These are phyloP conservation scores for Scleromitrula shiraiana DNA, from an alignment of 2,329 filamentous ascomycete species.

Conservation along the genomic window DNA sequence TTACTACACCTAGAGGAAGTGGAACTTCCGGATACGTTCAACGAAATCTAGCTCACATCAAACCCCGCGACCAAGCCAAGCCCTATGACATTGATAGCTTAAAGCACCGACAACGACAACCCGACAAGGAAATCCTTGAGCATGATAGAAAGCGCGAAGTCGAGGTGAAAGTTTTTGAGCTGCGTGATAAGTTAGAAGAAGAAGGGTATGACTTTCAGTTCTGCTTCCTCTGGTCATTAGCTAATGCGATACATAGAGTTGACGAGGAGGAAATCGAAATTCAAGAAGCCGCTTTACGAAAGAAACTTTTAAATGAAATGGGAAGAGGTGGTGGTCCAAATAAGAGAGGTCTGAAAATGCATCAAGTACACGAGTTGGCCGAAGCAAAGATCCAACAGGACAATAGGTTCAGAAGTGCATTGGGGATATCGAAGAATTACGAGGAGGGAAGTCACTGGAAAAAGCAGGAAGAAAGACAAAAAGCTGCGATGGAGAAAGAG, in stretches of 20 bases:
- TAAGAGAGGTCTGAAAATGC: slow-evolving; percentile 64
- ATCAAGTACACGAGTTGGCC: slow-evolving; percentile 93
- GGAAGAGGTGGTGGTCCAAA: slow-evolving; percentile 33
- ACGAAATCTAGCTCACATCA: slow-evolving; percentile 84
- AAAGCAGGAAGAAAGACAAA: slow-evolving; percentile 51
- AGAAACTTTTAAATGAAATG: slow-evolving; percentile 45
- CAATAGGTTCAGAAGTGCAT: slow-evolving; percentile 74
- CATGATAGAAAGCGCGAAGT: slow-evolving; percentile 88
- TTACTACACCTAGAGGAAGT: slow-evolving; percentile 86
- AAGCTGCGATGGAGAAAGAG: slow-evolving; percentile 7
- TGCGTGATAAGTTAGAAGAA: slow-evolving; percentile 87
- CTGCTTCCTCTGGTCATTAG: not conserved
- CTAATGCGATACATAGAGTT: slow-evolving; percentile 40
- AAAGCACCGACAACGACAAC: slow-evolving; percentile 71
- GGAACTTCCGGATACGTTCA: slow-evolving; percentile 97
- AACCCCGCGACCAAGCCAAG: slow-evolving; percentile 59
- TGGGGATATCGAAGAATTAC: slow-evolving; percentile 81
- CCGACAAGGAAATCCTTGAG: slow-evolving; percentile 86
- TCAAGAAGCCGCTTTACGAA: slow-evolving; percentile 57
- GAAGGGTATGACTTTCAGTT: slow-evolving; percentile 56
- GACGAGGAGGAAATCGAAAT: slow-evolving; percentile 89
- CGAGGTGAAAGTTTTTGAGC: slow-evolving; percentile 87
- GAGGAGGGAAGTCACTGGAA: slow-evolving; percentile 82
- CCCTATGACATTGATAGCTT: slow-evolving; percentile 69
- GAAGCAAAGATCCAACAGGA: slow-evolving; percentile 95